These are phyloP conservation scores for Colletotrichum neosansevieriae DNA, from an alignment of 2,329 filamentous ascomycete species.

Conservation along the genomic window DNA sequence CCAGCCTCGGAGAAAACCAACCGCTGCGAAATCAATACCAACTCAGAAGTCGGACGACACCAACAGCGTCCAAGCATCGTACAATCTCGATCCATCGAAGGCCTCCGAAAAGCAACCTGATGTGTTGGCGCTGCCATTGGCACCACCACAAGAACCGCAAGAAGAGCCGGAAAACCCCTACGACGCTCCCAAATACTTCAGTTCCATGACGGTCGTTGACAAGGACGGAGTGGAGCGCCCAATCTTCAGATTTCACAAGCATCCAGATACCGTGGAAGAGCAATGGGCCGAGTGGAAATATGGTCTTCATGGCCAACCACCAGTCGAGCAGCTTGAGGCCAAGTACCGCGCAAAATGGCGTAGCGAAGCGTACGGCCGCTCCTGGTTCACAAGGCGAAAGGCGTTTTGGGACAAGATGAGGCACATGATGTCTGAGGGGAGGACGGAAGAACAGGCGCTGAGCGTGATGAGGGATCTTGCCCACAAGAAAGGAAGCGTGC, in stretches of 20 bases:
- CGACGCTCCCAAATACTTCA: slow-evolving; percentile 29
- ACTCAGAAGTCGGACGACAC: too few relatives aligned
- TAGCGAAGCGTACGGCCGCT: slow-evolving; percentile 17
- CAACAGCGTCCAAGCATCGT: too few relatives aligned
- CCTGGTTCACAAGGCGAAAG: slow-evolving; percentile 40
- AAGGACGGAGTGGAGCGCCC: slow-evolving; percentile 18
- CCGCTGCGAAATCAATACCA: not conserved
- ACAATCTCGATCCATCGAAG: not conserved
- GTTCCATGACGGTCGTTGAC: slow-evolving; percentile 6
- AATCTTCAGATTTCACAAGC: slow-evolving; percentile 29
- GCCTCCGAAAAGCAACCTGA: too few relatives aligned
- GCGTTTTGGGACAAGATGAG: slow-evolving; percentile 35
- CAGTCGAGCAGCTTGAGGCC: slow-evolving; percentile 31
- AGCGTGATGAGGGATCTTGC: slow-evolving; percentile 2
- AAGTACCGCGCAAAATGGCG: slow-evolving; percentile 37
- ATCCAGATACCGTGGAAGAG: slow-evolving; percentile 32
- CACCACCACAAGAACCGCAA: too few relatives aligned
- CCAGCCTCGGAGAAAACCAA: not conserved
- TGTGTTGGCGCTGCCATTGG: not conserved
- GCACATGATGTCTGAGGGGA: slow-evolving; percentile 19
- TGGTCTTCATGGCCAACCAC: slow-evolving; percentile 26
- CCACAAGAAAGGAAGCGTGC: slow-evolving; percentile 1
- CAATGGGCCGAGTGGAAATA: slow-evolving; percentile 39
- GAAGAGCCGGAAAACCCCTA: not conserved
- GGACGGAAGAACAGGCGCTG: slow-evolving; percentile 29